Conservation (phyloP, 1,139 yeast genomes). For the Debaryomyces psychrophilus region DNA sequence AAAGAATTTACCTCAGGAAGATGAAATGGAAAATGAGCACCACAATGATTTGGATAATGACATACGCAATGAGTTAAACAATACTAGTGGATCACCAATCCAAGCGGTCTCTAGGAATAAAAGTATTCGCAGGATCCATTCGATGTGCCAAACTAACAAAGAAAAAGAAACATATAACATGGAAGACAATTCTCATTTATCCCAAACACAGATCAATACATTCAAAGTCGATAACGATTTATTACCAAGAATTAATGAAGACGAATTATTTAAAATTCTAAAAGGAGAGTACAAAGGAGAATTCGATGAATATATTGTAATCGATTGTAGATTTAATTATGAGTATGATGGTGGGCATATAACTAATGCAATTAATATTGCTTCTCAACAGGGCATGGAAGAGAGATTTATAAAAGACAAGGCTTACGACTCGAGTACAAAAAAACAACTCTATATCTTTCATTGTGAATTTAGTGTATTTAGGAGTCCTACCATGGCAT, state of each 20-base stretch:
- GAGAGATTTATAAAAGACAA: slow-evolving; percentile 36
- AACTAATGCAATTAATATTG: slow-evolving; percentile 75
- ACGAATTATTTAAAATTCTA: slow-evolving; percentile 64
- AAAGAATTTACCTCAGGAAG: neutral
- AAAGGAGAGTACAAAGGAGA: slow-evolving; percentile 55
- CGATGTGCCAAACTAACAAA: slow-evolving; percentile 58
- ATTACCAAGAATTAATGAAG: slow-evolving; percentile 73
- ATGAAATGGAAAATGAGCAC: neutral
- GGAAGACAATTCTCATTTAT: slow-evolving; percentile 44
- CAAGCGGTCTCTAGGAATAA: slow-evolving; percentile 12
- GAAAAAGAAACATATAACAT: slow-evolving; percentile 35
- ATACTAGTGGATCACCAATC: slow-evolving; percentile 12
- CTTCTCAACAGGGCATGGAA: slow-evolving; percentile 70
- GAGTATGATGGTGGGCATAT: slow-evolving; percentile 95
- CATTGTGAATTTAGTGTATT: slow-evolving; percentile 95
- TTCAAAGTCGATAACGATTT: slow-evolving; percentile 60
- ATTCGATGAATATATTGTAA: slow-evolving; percentile 63
- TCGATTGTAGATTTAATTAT: slow-evolving; percentile 92
- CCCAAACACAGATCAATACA: slow-evolving; percentile 46
- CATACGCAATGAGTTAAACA: slow-evolving; percentile 4
- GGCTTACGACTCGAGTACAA: neutral
- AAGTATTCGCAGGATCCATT: slow-evolving; percentile 60
- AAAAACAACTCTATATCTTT: slow-evolving; percentile 58
- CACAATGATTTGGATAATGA: slow-evolving; percentile 14
- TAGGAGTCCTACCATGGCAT: slow-evolving; percentile 92